These are phyloP conservation scores for Colletotrichum neosansevieriae DNA, from an alignment of 2,329 filamentous ascomycete species.

Conservation along the genomic window DNA sequence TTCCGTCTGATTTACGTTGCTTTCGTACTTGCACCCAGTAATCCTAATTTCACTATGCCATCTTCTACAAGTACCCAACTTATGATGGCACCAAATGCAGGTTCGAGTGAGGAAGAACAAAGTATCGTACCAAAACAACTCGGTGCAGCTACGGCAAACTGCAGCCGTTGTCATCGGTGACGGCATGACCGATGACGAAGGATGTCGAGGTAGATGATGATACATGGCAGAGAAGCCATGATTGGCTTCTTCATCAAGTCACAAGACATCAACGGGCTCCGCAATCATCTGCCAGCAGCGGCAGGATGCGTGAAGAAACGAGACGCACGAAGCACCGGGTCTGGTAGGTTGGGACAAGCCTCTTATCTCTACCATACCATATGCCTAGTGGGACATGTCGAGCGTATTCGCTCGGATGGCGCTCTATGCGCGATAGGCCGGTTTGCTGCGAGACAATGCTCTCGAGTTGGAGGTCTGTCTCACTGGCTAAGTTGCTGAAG, in stretches of 20 bases:
- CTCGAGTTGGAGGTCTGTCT: too few species aligned
- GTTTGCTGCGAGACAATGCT: neutral
- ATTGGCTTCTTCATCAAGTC: conserved; percentile 33
- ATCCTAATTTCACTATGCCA: too few species aligned
- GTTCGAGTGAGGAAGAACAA: too few species aligned
- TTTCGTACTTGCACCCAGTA: too few species aligned
- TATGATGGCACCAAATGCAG: too few species aligned
- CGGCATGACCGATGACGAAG: conserved; percentile 32
- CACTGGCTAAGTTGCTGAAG: neutral
- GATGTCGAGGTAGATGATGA: conserved; percentile 1
- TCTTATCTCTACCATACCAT: neutral
- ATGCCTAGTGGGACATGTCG: neutral
- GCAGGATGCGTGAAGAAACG: conserved; percentile 27
- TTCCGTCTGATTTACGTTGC: too few species aligned
- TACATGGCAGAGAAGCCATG: conserved; percentile 5
- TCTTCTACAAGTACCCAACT: too few species aligned
- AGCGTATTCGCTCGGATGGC: neutral
- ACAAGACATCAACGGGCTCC: conserved; percentile 28
- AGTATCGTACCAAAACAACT: too few species aligned
- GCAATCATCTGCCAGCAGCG: conserved; percentile 20
- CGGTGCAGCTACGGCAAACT: neutral
- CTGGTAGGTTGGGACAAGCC: neutral
- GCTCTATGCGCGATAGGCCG: conserved; percentile 12
- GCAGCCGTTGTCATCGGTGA: conserved; percentile 18
- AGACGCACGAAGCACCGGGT: conserved; percentile 17